Conservation (phyloP, 495 filamentous ascomycete genomes). For the Copromyces sp. region DNA sequence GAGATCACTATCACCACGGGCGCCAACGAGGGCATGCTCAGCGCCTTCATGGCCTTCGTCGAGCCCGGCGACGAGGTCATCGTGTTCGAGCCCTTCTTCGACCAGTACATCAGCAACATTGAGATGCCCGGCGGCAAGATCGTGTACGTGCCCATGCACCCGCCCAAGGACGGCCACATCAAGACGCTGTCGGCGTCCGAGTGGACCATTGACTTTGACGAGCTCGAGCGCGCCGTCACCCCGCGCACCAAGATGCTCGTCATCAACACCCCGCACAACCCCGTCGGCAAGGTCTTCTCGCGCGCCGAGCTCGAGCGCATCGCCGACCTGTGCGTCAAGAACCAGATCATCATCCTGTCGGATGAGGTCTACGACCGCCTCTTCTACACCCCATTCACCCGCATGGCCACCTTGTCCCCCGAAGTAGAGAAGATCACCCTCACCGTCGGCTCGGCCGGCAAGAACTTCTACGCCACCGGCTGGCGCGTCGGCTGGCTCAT, state of each 20-base stretch:
- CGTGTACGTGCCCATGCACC: slow-evolving; percentile 86
- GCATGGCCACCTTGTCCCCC: slow-evolving; percentile 78
- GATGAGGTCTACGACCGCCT: slow-evolving; percentile 96
- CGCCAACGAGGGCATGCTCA: slow-evolving; percentile 93
- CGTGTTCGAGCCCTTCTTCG: slow-evolving; percentile 96
- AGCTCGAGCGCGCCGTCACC: slow-evolving; percentile 78
- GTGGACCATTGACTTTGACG: slow-evolving; percentile 77
- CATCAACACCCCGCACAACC: slow-evolving; percentile 75
- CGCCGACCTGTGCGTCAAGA: slow-evolving; percentile 80
- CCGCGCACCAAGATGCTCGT: slow-evolving; percentile 91
- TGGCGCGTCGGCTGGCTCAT: slow-evolving; percentile 95
- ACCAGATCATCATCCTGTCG: slow-evolving; percentile 90
- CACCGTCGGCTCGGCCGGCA: slow-evolving; percentile 90
- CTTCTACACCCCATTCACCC: slow-evolving; percentile 88
- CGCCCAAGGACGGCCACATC: slow-evolving; percentile 71
- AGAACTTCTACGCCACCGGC: slow-evolving; percentile 95
- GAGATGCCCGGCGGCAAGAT: slow-evolving; percentile 94
- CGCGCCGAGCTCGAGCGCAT: slow-evolving; percentile 73
- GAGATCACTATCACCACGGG: slow-evolving; percentile 94
- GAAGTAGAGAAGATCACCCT: slow-evolving; percentile 80
- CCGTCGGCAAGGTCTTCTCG: slow-evolving; percentile 90
- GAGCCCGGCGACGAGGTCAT: slow-evolving; percentile 94
- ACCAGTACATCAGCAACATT: slow-evolving; percentile 97
- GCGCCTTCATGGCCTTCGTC: slow-evolving; percentile 95
- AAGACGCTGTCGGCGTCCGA: slow-evolving; percentile 75